These are phyloP conservation scores for Lophiotrema nucula DNA, from an alignment of 495 filamentous ascomycete genomes.

Conservation along the genomic window DNA sequence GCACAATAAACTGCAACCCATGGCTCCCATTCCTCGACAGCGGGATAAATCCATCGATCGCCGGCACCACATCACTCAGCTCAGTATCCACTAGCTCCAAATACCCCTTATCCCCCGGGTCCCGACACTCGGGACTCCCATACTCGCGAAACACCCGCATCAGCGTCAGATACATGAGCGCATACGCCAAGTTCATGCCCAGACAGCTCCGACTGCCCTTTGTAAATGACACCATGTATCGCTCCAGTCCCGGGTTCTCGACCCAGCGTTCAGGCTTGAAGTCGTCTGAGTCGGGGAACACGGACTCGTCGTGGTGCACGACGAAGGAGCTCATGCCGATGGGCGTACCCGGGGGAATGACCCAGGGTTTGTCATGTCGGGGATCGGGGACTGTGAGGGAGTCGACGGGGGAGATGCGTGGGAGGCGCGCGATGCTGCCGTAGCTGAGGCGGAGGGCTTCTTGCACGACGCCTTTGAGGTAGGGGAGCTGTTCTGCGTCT, in stretches of 20 bases:
- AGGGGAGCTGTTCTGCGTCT: neutral
- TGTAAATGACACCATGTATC: neutral
- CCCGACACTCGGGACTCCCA: no score
- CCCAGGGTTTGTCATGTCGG: no score
- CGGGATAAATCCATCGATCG: neutral
- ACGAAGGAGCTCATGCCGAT: neutral
- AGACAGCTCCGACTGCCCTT: neutral
- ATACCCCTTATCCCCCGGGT: no score
- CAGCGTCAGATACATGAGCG: neutral
- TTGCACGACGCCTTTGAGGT: conserved; percentile 1
- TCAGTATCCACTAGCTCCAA: neutral
- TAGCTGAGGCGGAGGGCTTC: neutral
- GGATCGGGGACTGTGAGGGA: neutral
- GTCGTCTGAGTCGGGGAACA: neutral
- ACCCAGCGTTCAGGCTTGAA: conserved; percentile 51
- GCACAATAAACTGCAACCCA: neutral
- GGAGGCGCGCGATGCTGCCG: neutral
- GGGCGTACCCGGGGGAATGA: neutral
- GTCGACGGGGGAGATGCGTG: neutral
- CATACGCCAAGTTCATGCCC: neutral
- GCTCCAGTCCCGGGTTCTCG: neutral
- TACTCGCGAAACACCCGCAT: no score
- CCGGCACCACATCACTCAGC: conserved; percentile 1
- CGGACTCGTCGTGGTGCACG: neutral
- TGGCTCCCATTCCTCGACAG: neutral